These are phyloP conservation scores for Symbiodinium natans DNA, from an alignment of 73 alveolate genomes.

Conservation along the genomic window DNA sequence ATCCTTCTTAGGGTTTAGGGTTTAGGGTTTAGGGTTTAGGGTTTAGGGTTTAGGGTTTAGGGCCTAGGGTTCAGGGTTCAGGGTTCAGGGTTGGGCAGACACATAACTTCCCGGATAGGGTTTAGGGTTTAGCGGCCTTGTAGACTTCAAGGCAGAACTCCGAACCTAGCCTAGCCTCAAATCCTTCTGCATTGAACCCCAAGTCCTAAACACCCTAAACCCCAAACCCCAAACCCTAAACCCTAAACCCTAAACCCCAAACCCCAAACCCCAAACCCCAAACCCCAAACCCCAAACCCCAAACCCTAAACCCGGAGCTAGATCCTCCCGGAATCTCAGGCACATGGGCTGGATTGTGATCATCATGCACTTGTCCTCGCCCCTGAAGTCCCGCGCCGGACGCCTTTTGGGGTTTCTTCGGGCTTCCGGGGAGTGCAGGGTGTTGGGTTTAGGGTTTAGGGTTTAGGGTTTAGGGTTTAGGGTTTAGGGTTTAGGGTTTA, in stretches of 20 bases:
- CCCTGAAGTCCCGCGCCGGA: conserved; percentile 79
- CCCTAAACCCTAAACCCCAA: too few species aligned
- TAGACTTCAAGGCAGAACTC: too few species aligned
- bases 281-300: too few species aligned
- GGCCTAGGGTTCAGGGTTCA: not conserved
- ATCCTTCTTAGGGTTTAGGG: too few species aligned
- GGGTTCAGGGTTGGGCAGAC: not conserved
- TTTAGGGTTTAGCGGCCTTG: too few species aligned
- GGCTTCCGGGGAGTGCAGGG: not conserved
- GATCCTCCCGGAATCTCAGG: not conserved
- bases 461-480: not conserved
- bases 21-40: not conserved
- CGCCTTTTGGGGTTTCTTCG: not conserved
- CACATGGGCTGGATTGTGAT: conserved; percentile 76
- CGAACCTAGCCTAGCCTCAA: too few species aligned
- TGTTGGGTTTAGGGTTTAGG: not conserved
- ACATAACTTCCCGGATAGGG: too few species aligned
- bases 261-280: too few species aligned
- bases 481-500: too few species aligned
- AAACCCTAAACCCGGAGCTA: not conserved
- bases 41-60: not conserved
- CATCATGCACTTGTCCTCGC: conserved; percentile 66
- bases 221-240: too few species aligned
- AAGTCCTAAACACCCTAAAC: too few species aligned
- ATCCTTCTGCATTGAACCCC: too few species aligned